A percentile compares a stretch with the other conserved stretches of the same genome.
phyloP scores from a whole-genome alignment of 1,284 basidiomycete genomes.

The Ustilago esculenta region DNA sequence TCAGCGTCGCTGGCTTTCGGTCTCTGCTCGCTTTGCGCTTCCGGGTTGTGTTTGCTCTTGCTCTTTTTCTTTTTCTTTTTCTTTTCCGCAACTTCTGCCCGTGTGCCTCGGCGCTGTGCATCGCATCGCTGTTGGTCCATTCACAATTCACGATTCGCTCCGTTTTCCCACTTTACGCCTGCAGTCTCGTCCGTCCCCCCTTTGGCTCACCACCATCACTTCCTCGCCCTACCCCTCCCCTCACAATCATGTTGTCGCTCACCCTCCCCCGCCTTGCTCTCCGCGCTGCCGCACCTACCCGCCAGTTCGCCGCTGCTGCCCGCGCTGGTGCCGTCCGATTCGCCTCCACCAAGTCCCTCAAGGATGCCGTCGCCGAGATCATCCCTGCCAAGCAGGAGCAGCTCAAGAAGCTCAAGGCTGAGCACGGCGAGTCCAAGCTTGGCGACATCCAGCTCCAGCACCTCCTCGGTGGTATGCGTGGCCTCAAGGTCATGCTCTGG shows the following conservation, averaged over 20 bases:
- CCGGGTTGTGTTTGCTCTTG: neutral
- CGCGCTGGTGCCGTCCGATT: constrained; percentile 54
- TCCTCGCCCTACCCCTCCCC: constrained; percentile 11
- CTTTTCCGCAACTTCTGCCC: no score
- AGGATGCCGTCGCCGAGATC: constrained; percentile 64
- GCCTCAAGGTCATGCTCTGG: constrained; percentile 67
- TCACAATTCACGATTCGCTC: neutral
- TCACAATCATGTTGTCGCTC: constrained; percentile 59
- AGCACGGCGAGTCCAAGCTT: constrained; percentile 60
- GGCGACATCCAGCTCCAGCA: constrained; percentile 64
- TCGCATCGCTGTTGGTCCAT: neutral
- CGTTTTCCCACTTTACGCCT: neutral
- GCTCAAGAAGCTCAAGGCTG: constrained; percentile 64
- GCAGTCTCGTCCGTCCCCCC: neutral
- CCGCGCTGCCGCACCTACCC: constrained; percentile 55
- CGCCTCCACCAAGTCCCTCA: constrained; percentile 64
- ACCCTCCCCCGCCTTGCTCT: constrained; percentile 62
- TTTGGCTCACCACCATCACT: constrained; percentile 26
- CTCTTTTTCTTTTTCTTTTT: no score
- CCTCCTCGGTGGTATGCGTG: constrained; percentile 67
- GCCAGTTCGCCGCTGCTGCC: constrained; percentile 61
- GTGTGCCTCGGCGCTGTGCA: no score
- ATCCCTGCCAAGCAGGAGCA: constrained; percentile 66
- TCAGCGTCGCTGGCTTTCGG: neutral
- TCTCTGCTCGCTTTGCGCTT: neutral